Evolutionary conservation across 306 rosid species (phyloP).

Genomic region (Acacia confusa): DNA sequence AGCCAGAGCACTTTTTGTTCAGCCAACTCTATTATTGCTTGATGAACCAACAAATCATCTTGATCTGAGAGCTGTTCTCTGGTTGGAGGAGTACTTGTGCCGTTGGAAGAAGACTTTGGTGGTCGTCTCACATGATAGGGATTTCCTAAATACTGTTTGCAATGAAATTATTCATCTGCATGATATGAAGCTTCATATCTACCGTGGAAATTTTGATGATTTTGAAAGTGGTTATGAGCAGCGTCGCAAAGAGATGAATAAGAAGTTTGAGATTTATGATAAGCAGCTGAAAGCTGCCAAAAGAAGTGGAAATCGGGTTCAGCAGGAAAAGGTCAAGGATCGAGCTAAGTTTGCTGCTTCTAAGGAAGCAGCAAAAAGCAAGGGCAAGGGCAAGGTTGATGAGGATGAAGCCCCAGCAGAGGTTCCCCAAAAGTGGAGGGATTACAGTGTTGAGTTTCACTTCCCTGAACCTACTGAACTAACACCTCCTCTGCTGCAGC

Average conservation of each 20-base stretch:
- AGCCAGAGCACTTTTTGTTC: constrained; percentile 60
- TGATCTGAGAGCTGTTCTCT: constrained; percentile 60
- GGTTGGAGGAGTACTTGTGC: constrained; percentile 62
- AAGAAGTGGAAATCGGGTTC: constrained; percentile 51
- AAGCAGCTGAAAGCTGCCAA: constrained; percentile 58
- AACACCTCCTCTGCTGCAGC: constrained; percentile 62
- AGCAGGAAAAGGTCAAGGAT: constrained; percentile 63
- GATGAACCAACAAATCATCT: constrained; percentile 61
- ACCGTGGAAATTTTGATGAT: constrained; percentile 61
- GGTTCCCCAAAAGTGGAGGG: constrained; percentile 60
- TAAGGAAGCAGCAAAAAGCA: constrained; percentile 55
- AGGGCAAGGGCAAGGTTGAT: constrained; percentile 43
- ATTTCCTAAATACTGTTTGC: constrained; percentile 59
- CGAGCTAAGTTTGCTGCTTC: constrained; percentile 52
- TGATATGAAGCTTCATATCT: constrained; percentile 55
- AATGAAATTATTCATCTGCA: constrained; percentile 60
- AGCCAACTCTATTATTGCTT: constrained; percentile 56
- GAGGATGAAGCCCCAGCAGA: constrained; percentile 43
- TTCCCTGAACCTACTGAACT: constrained; percentile 71
- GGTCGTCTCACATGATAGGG: constrained; percentile 59
- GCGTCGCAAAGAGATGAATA: constrained; percentile 62
- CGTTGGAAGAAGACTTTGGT: constrained; percentile 62
- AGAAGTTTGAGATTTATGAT: constrained; percentile 55
- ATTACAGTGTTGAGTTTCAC: constrained; percentile 56
- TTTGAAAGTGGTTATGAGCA: constrained; percentile 66